Evolutionary conservation across 2,329 filamentous ascomycete species (phyloP), one percentile per base, ranked within the genome.

Genomic region (Diaporthe vaccinii): DNA sequence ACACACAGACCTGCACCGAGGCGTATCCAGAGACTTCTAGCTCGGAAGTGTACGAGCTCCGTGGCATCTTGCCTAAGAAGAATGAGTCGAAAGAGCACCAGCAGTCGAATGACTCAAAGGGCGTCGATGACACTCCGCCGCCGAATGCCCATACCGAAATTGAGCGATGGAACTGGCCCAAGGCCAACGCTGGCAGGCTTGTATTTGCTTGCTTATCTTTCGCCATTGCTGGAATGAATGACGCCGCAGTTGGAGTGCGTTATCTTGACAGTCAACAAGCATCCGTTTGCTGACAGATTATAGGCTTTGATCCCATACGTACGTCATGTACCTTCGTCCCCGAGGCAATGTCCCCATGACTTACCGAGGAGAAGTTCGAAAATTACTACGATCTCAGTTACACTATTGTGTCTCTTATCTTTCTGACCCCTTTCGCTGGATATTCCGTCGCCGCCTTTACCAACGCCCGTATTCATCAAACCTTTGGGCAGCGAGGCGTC

Each of bases 401-500:
- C 81, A 88, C 90, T 5, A 84, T 92, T 72, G 88, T 94, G 4
- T 93, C 93, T 0, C 86, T 93, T 2, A 84, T 94, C 58, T 94
- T 94, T 81, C 85, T 94, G 15, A 89, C 92, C 0, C 92, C 92
- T 0, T 91, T 94, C 67, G 84, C 89, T 4, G 93, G 92, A 62
- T 94, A 94, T 82, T 87, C 90, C 20, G 79, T 88, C 3, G 91
- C 92, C 1, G 92, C 92, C 1, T 82, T 94, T 1, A 80, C 89
- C 68, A 95, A 94, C 82, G 93, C 92, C 80, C 82, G 83, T 14
- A 87, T 94, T 61, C 93, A 94, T 82, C 85, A 92, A 78, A 86
- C 84, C 51, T 85, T 91, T 68, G 94, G 94, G 49, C 93, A 94
- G 80, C 89, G 93, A 22, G 94, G 94, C 14, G 89, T 95, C 14